phyloP scores from a whole-genome alignment of 306 rosid species.

The Malus sylvestris region DNA sequence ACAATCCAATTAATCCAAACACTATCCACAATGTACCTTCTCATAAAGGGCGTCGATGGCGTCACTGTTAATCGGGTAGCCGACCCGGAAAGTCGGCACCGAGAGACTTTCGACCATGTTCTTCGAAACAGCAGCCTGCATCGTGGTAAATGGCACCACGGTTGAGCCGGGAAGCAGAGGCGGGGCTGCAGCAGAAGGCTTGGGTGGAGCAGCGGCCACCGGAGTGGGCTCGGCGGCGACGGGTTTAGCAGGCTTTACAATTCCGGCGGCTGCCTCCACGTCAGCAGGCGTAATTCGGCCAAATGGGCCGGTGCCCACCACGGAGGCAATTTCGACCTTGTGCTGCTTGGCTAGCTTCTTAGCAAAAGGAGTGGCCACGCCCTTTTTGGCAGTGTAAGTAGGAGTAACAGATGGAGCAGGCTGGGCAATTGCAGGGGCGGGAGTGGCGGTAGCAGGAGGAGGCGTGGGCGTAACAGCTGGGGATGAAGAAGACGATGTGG shows the following conservation, averaged over 20 bases:
- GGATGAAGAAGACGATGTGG: conserved; percentile 25
- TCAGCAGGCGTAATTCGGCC: conserved; percentile 78
- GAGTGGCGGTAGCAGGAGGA: conserved; percentile 27
- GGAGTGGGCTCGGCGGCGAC: conserved; percentile 19
- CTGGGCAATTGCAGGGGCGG: conserved; percentile 46
- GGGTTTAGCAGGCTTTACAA: conserved; percentile 35
- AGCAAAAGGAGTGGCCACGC: conserved; percentile 82
- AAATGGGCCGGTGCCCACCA: conserved; percentile 63
- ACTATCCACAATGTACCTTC: conserved; percentile 35
- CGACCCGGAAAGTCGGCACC: conserved; percentile 80
- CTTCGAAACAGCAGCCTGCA: conserved; percentile 85
- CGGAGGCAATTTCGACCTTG: conserved; percentile 57
- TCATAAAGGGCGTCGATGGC: conserved; percentile 67
- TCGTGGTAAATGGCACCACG: conserved; percentile 73
- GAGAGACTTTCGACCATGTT: conserved; percentile 86
- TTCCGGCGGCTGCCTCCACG: conserved; percentile 72
- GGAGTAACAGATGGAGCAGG: conserved; percentile 28
- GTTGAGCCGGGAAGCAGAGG: conserved; percentile 71
- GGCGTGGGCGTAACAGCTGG: conserved; percentile 30
- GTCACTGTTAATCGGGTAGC: conserved; percentile 60
- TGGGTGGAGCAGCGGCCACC: conserved; percentile 25
- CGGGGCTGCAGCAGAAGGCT: conserved; percentile 24
- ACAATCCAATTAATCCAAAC: not conserved
- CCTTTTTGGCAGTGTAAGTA: conserved; percentile 37
- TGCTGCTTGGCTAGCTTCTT: conserved; percentile 88